A percentile compares a stretch with the other conserved stretches of the same genome.
phyloP scores from a whole-genome alignment of 805 yeast species.

The Torulaspora franciscae region DNA sequence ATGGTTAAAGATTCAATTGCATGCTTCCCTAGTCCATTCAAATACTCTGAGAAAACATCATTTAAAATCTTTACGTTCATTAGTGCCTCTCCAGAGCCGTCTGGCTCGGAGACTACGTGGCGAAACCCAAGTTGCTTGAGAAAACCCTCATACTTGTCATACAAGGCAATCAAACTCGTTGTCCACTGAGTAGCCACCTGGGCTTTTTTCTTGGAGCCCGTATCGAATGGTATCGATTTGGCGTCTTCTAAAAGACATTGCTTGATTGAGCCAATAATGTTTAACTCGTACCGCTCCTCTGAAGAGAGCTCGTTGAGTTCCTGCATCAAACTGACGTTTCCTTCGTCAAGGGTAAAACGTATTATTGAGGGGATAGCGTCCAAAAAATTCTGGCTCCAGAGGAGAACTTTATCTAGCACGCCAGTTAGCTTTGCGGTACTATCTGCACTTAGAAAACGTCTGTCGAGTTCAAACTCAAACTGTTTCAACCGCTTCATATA shows the following conservation, averaged over 20 bases:
- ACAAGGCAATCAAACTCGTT: constrained; percentile 48
- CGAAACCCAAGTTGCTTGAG: constrained; percentile 45
- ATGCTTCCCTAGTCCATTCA: constrained; percentile 45
- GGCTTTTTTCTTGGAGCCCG: constrained; percentile 35
- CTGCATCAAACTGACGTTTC: constrained; percentile 13
- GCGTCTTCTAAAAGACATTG: constrained; percentile 19
- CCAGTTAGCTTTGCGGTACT: constrained; percentile 20
- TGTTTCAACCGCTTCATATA: constrained; percentile 49
- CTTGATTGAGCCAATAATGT: constrained; percentile 16
- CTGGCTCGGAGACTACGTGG: constrained; percentile 33
- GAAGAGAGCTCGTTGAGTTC: constrained; percentile 19
- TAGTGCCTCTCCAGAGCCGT: neutral
- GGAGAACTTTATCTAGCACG: constrained; percentile 21
- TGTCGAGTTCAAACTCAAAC: constrained; percentile 50
- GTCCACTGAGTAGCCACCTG: constrained; percentile 66
- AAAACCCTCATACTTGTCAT: constrained; percentile 47
- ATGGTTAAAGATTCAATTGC: constrained; percentile 53
- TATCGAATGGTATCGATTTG: constrained; percentile 12
- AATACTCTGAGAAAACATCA: constrained; percentile 54
- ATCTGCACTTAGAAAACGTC: constrained; percentile 23
- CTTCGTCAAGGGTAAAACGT: constrained; percentile 11
- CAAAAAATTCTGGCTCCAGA: constrained; percentile 19
- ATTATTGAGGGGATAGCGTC: constrained; percentile 11
- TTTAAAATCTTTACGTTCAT: constrained; percentile 44
- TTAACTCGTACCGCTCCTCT: constrained; percentile 12